Evolutionary conservation across 116 monocot genomes (phyloP).

Genomic region (Thalassia testudinum): DNA sequence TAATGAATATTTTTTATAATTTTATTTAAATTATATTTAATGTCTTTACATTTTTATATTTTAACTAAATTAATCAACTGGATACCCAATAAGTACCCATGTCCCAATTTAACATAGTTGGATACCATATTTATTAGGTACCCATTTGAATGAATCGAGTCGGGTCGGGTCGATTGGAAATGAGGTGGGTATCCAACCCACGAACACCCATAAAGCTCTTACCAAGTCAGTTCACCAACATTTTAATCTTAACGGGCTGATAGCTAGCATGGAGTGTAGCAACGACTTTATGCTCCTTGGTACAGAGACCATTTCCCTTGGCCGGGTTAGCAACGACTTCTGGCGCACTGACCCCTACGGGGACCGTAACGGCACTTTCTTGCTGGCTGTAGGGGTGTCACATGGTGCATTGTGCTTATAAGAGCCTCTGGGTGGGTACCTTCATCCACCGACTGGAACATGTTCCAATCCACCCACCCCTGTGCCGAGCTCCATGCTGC

Average conservation of each 20-base stretch:
- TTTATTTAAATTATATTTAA: too few species aligned
- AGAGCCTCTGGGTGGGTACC: slow-evolving; percentile 83
- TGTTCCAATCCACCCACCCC: slow-evolving; percentile 87
- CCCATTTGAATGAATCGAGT: too few species aligned
- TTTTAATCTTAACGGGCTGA: slow-evolving; percentile 74
- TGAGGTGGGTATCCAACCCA: too few species aligned
- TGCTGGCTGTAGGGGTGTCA: slow-evolving; percentile 78
- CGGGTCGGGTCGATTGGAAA: too few species aligned
- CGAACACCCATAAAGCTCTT: slow-evolving; percentile 39
- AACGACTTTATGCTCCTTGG: slow-evolving; percentile 96
- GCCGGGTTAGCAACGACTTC: slow-evolving; percentile 81
- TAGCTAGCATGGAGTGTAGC: slow-evolving; percentile 94
- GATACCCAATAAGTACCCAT: too few species aligned
- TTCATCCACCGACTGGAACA: slow-evolving; percentile 98
- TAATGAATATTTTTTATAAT: too few species aligned
- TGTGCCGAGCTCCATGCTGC: slow-evolving; percentile 84
- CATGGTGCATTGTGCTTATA: slow-evolving; percentile 95
- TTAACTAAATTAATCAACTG: too few species aligned
- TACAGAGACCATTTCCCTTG: slow-evolving; percentile 59
- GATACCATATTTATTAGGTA: too few species aligned
- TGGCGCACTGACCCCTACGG: slow-evolving; percentile 83
- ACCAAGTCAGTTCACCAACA: slow-evolving; percentile 47
- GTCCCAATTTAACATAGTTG: too few species aligned
- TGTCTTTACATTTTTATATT: too few species aligned
- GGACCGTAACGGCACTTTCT: slow-evolving; percentile 66